Evolutionary conservation across 768 basidiomycete genomes (phyloP), one percentile per base, ranked within the genome.

Genomic region (Lyophyllum atratum): DNA sequence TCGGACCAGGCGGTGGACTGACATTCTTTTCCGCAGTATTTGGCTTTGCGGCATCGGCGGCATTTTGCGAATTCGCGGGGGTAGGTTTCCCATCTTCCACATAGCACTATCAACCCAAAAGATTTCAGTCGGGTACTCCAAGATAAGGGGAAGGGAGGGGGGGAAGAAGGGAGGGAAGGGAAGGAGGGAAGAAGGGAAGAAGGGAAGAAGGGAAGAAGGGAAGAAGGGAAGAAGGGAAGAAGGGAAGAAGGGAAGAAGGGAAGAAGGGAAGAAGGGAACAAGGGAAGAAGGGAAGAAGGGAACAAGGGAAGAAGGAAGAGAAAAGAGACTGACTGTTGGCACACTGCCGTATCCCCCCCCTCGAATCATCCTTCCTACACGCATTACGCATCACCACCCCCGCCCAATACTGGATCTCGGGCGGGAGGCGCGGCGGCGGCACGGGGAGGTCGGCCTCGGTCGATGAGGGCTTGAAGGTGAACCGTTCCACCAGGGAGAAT

Each of bases 361-460:
- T 76, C 48, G 81, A 85, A 60, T 98, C 96, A 64, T 98, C 97
- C 76, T 99, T 98, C 69, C 96, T 79, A 74, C 97, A 99, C 12
- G 97, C 97, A 70, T 99, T 99, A 51, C 97, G 83, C 97, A 98
- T 99, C 67, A 98, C 97, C n/a, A 98, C 96, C 2, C 95, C 94
- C 0, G 96, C 97, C 97, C 97, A 98, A 66, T 98, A 97, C 72
- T 97, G 93, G 22, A 99, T 96, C 70, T 98, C 96, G 10, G 81
- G 78, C 0, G 95, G 93, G 7, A 95, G 74, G 47, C 85, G 80
- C 3, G 89, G 87, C 4, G 84, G 87, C 0, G 86, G 84, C 52
- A 85, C 85, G 5, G 83, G 84, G 52, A 88, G 75, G 59, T 88
- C 85, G 19, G 82, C 83, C 66, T 95, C 94, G 0, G 86, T 83